phyloP scores from a whole-genome alignment of 139 green algal species.

The Trebouxia sp. region DNA sequence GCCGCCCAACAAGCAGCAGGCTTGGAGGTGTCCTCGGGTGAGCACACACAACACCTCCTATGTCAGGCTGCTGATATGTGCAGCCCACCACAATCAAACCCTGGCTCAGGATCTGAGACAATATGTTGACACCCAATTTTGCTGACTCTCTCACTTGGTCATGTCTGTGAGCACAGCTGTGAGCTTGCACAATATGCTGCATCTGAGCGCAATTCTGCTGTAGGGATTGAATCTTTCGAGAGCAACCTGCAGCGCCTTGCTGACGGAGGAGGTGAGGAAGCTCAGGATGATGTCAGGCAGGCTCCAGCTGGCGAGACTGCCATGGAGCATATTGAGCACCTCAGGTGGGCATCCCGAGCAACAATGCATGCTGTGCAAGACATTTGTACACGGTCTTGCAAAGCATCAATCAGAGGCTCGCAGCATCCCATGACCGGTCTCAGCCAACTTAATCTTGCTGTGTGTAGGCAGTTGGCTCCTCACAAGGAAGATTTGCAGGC shows the following conservation, averaged over 20 bases:
- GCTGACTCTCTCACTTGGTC: background rate
- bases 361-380: background rate
- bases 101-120: background rate
- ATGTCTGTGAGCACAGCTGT: background rate
- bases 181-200: background rate
- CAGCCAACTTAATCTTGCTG: background rate
- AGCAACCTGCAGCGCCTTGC: conserved; percentile 72
- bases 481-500: conserved; percentile 50
- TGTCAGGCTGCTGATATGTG: background rate
- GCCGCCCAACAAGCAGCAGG: conserved; percentile 31
- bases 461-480: conserved; percentile 36
- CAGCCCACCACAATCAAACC: background rate
- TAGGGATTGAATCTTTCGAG: conserved; percentile 78
- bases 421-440: background rate
- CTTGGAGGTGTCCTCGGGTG: conserved; percentile 43
- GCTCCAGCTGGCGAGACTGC: conserved; percentile 34
- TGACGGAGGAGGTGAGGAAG: conserved; percentile 26
- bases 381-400: background rate
- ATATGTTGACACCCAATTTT: background rate
- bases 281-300: conserved; percentile 16
- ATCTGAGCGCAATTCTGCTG: background rate
- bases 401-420: background rate
- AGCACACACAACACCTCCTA: background rate
- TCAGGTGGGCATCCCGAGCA: conserved; percentile 25
- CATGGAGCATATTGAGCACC: conserved; percentile 54